Percentiles rank a stretch among this genome's conserved stretches.
phyloP scores from a whole-genome alignment of 2,329 filamentous ascomycete species.

The Epichloe festucae region DNA sequence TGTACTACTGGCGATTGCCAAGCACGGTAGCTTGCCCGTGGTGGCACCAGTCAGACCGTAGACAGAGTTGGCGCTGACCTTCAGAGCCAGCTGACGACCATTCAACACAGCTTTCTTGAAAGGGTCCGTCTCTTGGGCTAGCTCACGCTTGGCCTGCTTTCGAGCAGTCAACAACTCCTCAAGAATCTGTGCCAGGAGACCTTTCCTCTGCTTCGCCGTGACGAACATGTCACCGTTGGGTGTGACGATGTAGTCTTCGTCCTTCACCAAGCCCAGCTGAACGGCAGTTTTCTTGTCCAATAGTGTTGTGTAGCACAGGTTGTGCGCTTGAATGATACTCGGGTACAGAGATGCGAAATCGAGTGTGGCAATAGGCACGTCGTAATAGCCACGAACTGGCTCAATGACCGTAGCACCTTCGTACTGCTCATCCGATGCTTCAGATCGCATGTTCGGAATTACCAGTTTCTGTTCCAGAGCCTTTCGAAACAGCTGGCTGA shows the following conservation, averaged over 20 bases:
- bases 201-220: conserved; percentile 78
- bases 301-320: conserved; percentile 92
- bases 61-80: conserved; percentile 93
- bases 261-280: conserved; percentile 64
- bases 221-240: conserved; percentile 91
- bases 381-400: conserved; percentile 83
- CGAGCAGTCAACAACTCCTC: conserved; percentile 84
- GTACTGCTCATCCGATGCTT: conserved; percentile 74
- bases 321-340: conserved; percentile 97
- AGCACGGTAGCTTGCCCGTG: conserved; percentile 86
- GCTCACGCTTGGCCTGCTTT: conserved; percentile 87
- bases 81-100: conserved; percentile 89
- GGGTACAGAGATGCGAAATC: conserved; percentile 98
- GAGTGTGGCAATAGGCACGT: conserved; percentile 87
- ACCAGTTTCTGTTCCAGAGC: conserved; percentile 86
- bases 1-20: conserved; percentile 91
- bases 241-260: conserved; percentile 92
- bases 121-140: conserved; percentile 77
- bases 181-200: conserved; percentile 84
- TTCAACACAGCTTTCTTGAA: conserved; percentile 98
- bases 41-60: conserved; percentile 96
- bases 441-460: conserved; percentile 70
- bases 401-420: conserved; percentile 98
- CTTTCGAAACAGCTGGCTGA: conserved; percentile 94
- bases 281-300: conserved; percentile 61